These are phyloP conservation scores for Cardamine chenopodiifolia DNA, from an alignment of 345 rosid genomes.

Conservation along the genomic window DNA sequence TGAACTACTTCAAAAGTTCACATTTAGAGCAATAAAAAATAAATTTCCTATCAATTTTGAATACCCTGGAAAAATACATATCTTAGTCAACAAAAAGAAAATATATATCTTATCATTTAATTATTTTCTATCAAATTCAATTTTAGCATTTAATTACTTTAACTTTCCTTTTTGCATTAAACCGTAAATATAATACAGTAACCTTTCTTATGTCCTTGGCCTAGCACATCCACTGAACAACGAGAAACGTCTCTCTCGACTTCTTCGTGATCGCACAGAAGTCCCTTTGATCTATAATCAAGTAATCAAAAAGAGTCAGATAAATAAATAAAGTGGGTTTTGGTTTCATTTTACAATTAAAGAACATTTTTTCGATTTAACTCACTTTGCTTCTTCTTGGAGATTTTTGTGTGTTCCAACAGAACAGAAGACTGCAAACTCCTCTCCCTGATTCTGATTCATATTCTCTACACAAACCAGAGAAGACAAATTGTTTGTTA, in stretches of 20 bases:
- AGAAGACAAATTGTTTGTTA: slow-evolving; percentile 18
- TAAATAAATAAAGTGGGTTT: not conserved
- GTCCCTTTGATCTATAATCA: slow-evolving; percentile 59
- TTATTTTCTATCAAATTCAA: not conserved
- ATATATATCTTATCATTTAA: not conserved
- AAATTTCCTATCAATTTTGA: not conserved
- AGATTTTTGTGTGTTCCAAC: slow-evolving; percentile 71
- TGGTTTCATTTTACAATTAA: not conserved
- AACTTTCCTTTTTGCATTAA: not conserved
- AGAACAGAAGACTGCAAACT: slow-evolving; percentile 82
- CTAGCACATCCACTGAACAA: slow-evolving; percentile 72
- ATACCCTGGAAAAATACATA: not conserved
- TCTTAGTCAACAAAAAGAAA: not conserved
- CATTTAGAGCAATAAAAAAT: not conserved
- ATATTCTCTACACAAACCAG: slow-evolving; percentile 56
- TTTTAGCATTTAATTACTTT: not conserved
- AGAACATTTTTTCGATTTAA: not conserved
- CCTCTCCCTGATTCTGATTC: slow-evolving; percentile 75
- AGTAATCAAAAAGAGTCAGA: slow-evolving; percentile 14
- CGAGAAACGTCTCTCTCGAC: slow-evolving; percentile 52
- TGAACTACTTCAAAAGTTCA: no score
- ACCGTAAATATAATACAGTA: slow-evolving; percentile 21
- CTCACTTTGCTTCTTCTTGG: slow-evolving; percentile 63
- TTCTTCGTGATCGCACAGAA: slow-evolving; percentile 49
- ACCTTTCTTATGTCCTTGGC: slow-evolving; percentile 54